Evolutionary conservation across 2,329 filamentous ascomycete species (phyloP), one percentile per base, ranked within the genome.

Genomic region (Fusarium sp.): DNA sequence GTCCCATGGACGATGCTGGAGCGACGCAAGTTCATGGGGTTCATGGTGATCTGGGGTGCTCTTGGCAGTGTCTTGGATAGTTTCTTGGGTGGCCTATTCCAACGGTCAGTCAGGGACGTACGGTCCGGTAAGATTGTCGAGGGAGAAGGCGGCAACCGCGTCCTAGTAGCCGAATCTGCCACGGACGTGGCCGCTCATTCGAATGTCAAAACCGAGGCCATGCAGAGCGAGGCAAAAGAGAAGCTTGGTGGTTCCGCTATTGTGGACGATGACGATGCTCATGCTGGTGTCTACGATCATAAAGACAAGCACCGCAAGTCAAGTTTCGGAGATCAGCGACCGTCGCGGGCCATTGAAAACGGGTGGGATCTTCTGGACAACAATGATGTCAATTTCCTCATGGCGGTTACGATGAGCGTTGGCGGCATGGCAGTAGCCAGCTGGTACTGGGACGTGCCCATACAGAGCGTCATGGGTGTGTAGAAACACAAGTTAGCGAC

Each of bases 301-400:
- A 83, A 82, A 61, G 83, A 86, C 75, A 87, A 86, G 80, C 82
- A 87, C 64, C 84, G 87, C 47, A 84, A 82, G 77, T 75, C 86
- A 11, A 89, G 85, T 78, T 88, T 88, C 84, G 83, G 89, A 5
- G 84, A 87, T 64, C 83, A 86, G 63, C 86, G 86, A 76, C 88
- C 92, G 68, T 91, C 91, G 58, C 85, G 92, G 23, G 84, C 90
- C 9, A 82, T 92, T 11, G 90, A 93, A 82, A 92, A 86, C 75
- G 94, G 80, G 57, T 86, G 84, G 89, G 89, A 97, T 80, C 81
- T 97, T 69, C 85, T 99, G 64, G 95, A 97, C 82, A 99, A 99
- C 82, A 99, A 99, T 81, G 93, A 94, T 61, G 95, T 99, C 77
- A 99, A 99, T 81, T 90, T 98, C 65, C 81, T 96, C 64, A 98